Conservation (phyloP, 768 basidiomycete genomes). For the Tricholoma flavovirens region DNA sequence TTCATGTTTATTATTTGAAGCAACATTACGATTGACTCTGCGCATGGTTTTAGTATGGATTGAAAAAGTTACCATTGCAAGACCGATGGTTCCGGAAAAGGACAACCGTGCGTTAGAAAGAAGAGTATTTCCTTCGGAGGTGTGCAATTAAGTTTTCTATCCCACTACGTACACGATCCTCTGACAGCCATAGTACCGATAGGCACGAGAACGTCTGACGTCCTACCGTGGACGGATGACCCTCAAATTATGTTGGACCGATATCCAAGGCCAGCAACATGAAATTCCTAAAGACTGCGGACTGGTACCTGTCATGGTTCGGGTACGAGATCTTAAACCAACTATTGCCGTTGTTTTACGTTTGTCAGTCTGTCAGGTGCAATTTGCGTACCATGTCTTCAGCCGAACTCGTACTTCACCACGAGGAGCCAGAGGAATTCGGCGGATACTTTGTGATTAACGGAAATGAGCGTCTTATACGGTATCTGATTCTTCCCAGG, state of each 20-base stretch:
- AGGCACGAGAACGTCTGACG: slow-evolving; percentile 91
- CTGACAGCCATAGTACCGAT: slow-evolving; percentile 9
- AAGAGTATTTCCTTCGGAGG: slow-evolving; percentile 86
- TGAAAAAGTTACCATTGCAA: slow-evolving; percentile 73
- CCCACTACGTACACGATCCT: not conserved
- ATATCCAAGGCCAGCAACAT: slow-evolving; percentile 62
- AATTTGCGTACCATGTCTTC: slow-evolving; percentile 85
- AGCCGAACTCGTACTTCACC: slow-evolving; percentile 76
- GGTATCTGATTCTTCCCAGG: slow-evolving; percentile 93
- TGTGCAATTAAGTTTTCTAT: slow-evolving; percentile 19
- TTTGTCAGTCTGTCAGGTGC: slow-evolving; percentile 75
- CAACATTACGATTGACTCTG: not conserved
- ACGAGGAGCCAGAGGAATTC: slow-evolving; percentile 98
- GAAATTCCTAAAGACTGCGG: slow-evolving; percentile 84
- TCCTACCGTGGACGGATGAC: slow-evolving; percentile 92
- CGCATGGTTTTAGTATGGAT: slow-evolving; percentile 70
- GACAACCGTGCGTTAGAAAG: slow-evolving; percentile 70
- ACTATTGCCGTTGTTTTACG: not conserved
- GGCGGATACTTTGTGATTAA: slow-evolving; percentile 99
- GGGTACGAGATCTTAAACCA: slow-evolving; percentile 49
- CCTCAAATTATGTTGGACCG: slow-evolving; percentile 79
- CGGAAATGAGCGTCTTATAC: slow-evolving; percentile 97
- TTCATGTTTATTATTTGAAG: slow-evolving; percentile 10
- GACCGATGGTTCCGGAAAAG: slow-evolving; percentile 84
- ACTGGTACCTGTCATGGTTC: slow-evolving; percentile 92